These are phyloP conservation scores for Exophiala alcalophila DNA, from an alignment of 2,329 filamentous ascomycete species.

Conservation along the genomic window DNA sequence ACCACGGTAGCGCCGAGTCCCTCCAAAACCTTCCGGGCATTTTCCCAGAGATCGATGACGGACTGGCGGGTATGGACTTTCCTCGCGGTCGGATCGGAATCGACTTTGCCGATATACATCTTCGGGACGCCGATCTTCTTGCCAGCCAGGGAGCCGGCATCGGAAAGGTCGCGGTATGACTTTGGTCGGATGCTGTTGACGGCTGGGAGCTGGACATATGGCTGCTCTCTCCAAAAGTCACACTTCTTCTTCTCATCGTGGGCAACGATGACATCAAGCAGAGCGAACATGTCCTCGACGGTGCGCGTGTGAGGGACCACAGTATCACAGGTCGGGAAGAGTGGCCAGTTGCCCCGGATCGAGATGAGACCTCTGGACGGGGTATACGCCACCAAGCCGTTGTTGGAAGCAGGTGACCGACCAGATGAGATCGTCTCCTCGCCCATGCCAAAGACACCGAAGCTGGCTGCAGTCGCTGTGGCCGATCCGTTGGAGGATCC, in stretches of 20 bases:
- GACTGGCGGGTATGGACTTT: slow-evolving; percentile 15
- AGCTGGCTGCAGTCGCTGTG: slow-evolving; percentile 48
- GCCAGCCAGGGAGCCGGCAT: slow-evolving; percentile 9
- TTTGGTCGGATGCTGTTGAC: slow-evolving; percentile 13
- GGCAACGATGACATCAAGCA: slow-evolving; percentile 25
- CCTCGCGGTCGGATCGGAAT: slow-evolving; percentile 12
- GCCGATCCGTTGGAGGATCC: slow-evolving; percentile 56
- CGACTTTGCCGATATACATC: slow-evolving; percentile 21
- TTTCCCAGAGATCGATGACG: slow-evolving; percentile 24
- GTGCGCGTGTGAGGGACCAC: slow-evolving; percentile 50
- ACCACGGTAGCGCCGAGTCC: slow-evolving; percentile 22
- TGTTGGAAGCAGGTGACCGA: slow-evolving; percentile 53
- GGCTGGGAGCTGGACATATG: slow-evolving; percentile 27
- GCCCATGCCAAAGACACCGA: slow-evolving; percentile 51
- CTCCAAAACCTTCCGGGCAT: slow-evolving; percentile 18
- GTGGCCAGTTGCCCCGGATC: slow-evolving; percentile 50
- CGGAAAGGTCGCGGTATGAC: neutral
- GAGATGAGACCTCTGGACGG: slow-evolving; percentile 52
- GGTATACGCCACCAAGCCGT: slow-evolving; percentile 53
- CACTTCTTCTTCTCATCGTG: slow-evolving; percentile 12
- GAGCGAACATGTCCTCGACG: slow-evolving; percentile 46
- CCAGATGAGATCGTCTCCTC: slow-evolving; percentile 54
- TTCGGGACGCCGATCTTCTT: slow-evolving; percentile 38
- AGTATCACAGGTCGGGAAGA: slow-evolving; percentile 54
- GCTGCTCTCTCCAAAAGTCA: slow-evolving; percentile 25